Evolutionary conservation across 2,329 filamentous ascomycete species (phyloP), one percentile per base, ranked within the genome.

Genomic region (Clarireedia sp.): DNA sequence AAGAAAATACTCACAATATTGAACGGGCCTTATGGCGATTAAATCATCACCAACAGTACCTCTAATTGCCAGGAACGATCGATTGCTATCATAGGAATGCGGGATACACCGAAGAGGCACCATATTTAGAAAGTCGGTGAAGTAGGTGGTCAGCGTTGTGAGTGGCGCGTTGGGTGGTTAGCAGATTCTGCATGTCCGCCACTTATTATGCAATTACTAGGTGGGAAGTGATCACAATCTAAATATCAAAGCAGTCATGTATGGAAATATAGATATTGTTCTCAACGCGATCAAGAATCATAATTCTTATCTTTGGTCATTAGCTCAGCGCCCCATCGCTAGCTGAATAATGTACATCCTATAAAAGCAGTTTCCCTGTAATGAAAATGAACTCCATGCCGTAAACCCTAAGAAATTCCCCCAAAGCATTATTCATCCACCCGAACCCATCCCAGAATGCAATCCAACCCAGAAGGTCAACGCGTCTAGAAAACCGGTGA

Each of bases 251-350:
- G 6, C 10, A 16, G 17, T 48, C 51, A 17, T 3, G 14, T 5
- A 48, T 24, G 2, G 2, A 21, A 12, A 19, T 16, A 1, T 7
- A 19, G 3, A 6, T 21, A 36, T 2, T 2, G 1, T 33, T 12
- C 41, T 47, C 58, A 49, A 56, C 57, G 61, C 17, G 45, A 55
- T 55, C 26, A 55, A 61, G 51, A 60, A 58, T 61, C 37, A 24
- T 54, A 10, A 50, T 55, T 55, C 46, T 61, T 60, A 58, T 58
- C 50, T 51, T 24, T 48, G 36, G 56, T 48, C 50, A 52, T 47
- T 52, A 54, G 51, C 63, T 68, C 65, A 66, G 66, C 59, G 64
- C 64, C 61, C 63, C 45, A 55, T 61, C 65, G 59, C 66, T 65
- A 62, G 62, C 59, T 56, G 53, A 54, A 60, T 66, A 66, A 62